Evolutionary conservation across 2,329 filamentous ascomycete species (phyloP), one percentile per base, ranked within the genome.

Genomic region (Cercospora zeina): DNA sequence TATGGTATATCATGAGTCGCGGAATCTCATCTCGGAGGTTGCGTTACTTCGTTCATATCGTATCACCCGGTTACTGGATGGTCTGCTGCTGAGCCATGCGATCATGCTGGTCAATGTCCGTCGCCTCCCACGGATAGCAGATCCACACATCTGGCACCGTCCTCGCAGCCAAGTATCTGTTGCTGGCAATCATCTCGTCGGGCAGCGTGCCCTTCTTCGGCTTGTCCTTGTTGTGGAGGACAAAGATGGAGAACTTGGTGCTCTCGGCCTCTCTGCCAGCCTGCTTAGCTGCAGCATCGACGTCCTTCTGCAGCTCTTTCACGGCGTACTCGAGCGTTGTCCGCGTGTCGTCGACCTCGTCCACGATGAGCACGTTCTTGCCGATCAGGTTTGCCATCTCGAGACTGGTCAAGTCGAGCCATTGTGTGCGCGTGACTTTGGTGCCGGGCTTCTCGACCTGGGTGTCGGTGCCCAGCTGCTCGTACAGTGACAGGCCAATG

Each of bases 221-320:
- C 85, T 99, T 97, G 79, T 97, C 87, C 86, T 99, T 99, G 84
- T 99, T 99, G 79, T 99, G 95, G 73, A 99, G 83, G 61, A 99
- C 95, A 77, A 99, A 99, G 74, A 99, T 90, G 75, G 86, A 89
- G 74, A 99, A 97, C 71, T 90, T 86, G 0, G 95, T 97, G 83
- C 88, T 88, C 79, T 89, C 85, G 63, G 79, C 82, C 7, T 39
- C 62, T 37, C 84, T 80, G 9, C 91, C 91, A 51, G 92, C 79
- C 74, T 88, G 86, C 78, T 88, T 82, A 68, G 90, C 86, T 39
- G 93, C 93, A 61, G 82, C 76, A 80, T 95, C 87, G 54, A 99
- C 93, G 73, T 99, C 95, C 84, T 97, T 96, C 81, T 96, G 85
- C 64, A 97, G 83, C 81, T 97, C 93, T 77, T 87, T 88, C 65